These are phyloP conservation scores for Leccinellum albellum DNA, from an alignment of 768 basidiomycete species.

Conservation along the genomic window DNA sequence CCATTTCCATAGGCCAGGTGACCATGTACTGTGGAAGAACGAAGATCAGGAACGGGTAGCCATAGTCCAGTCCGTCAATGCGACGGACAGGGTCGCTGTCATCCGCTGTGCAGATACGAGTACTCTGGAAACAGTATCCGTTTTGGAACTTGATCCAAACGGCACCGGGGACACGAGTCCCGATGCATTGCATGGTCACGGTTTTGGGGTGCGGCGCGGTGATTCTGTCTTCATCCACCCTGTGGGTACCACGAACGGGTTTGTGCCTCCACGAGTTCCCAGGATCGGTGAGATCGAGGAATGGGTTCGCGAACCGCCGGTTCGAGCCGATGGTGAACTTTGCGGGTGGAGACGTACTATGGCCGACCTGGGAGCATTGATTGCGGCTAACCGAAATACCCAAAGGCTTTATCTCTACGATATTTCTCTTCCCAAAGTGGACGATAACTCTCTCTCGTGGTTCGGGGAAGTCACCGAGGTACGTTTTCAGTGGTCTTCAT, in stretches of 20 bases:
- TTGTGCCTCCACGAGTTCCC: slow-evolving; percentile 65
- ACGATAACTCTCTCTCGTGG: slow-evolving; percentile 58
- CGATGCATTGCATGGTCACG: slow-evolving; percentile 45
- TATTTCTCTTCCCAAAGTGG: slow-evolving; percentile 40
- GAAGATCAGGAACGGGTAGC: slow-evolving; percentile 66
- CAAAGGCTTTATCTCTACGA: slow-evolving; percentile 37
- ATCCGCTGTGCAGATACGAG: slow-evolving; percentile 56
- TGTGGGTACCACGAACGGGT: slow-evolving; percentile 69
- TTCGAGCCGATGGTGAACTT: slow-evolving; percentile 46
- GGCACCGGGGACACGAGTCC: slow-evolving; percentile 55
- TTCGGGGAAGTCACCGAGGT: slow-evolving; percentile 83
- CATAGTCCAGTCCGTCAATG: slow-evolving; percentile 76
- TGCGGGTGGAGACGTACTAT: slow-evolving; percentile 72
- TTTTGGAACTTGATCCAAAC: slow-evolving; percentile 87
- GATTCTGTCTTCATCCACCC: slow-evolving; percentile 82
- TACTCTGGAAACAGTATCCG: slow-evolving; percentile 63
- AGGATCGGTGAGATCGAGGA: slow-evolving; percentile 80
- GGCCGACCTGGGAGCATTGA: slow-evolving; percentile 56
- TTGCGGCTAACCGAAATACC: slow-evolving; percentile 47
- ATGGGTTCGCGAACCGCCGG: slow-evolving; percentile 66
- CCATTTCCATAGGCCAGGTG: slow-evolving; percentile 68
- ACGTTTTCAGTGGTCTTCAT: slow-evolving; percentile 22
- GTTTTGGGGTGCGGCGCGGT: slow-evolving; percentile 76
- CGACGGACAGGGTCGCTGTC: slow-evolving; percentile 63
- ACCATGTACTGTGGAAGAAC: slow-evolving; percentile 80